Evolutionary conservation across 768 basidiomycete genomes (phyloP), one percentile per base, ranked within the genome.

Genomic region (Pulveroboletus sp.): DNA sequence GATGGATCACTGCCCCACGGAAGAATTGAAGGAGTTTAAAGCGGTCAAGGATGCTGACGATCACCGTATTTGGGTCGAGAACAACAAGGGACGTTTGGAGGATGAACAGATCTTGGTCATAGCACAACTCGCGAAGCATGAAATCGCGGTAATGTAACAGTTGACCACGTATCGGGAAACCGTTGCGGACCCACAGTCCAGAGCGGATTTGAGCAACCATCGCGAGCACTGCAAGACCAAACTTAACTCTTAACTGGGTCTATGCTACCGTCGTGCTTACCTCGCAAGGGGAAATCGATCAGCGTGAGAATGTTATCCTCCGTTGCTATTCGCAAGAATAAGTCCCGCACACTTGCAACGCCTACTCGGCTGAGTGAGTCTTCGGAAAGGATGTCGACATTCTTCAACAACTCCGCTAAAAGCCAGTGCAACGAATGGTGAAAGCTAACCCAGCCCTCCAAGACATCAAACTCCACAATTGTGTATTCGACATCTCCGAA

Each of bases 161-260:
- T 66, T 98, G 96, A 0, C 93, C 93, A 1, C 95, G 86, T 57
- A 98, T 94, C 14, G 88, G 88, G 61, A 93, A 90, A 4, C 96
- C 96, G 59, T 99, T 99, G 47, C 95, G 87, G 8, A 96, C 94
- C 96, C 96, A 99, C 5, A 98, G 76, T 0, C 93, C 93, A 0
- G 91, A 88, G 24, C 93, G 83, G 44, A 97, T 92, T 65, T 98
- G 96, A 0, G 94, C 93, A 39, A 95, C 84, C 84, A 94, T 92
- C 1, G 85, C 80, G 26, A 93, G 73, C 6, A 91, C 92, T 93
- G 47, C 21, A 9, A 48, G 6, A n/a, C 28, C 14, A 28, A 24
- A 6, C 30, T 51, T 18, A 53, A 39, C 46, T 49, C 38, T 33
- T 9, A 9, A 31, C 6, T n/a, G 38, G 15, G 46, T 47, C 30